Conservation (phyloP, 306 rosid species). For the Dalbergia oliveri region DNA sequence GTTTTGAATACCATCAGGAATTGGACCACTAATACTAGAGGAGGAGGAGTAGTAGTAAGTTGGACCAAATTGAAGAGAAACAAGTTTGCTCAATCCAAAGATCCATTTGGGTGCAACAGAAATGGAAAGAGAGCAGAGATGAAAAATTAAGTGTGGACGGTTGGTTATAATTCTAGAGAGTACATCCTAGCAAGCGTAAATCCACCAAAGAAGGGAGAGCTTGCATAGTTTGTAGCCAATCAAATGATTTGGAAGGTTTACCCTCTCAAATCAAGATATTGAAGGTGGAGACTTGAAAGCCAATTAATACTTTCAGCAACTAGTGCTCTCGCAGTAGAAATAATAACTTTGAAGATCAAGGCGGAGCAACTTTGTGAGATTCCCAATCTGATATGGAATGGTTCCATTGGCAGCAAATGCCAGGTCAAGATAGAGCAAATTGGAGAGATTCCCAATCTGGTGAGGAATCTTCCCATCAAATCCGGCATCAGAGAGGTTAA, state of each 20-base stretch:
- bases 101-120: constrained; percentile 1
- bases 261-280: background rate
- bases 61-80: background rate
- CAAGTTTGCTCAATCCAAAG: background rate
- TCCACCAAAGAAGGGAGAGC: constrained; percentile 29
- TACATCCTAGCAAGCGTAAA: background rate
- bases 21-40: background rate
- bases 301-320: constrained; percentile 2
- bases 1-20: constrained; percentile 32
- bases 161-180: background rate
- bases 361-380: constrained; percentile 13
- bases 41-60: no score
- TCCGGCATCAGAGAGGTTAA: background rate
- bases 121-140: background rate
- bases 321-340: no score
- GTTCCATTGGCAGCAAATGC: background rate
- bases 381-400: constrained; percentile 28
- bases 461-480: background rate
- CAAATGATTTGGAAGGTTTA: constrained; percentile 17
- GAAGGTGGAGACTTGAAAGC: constrained; percentile 5
- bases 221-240: constrained; percentile 31
- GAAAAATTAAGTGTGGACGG: constrained; percentile 11
- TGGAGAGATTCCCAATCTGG: constrained; percentile 23
- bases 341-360: background rate
- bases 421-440: background rate